Evolutionary conservation across 768 basidiomycete species (phyloP).

Genomic region (Auricularia sp.): DNA sequence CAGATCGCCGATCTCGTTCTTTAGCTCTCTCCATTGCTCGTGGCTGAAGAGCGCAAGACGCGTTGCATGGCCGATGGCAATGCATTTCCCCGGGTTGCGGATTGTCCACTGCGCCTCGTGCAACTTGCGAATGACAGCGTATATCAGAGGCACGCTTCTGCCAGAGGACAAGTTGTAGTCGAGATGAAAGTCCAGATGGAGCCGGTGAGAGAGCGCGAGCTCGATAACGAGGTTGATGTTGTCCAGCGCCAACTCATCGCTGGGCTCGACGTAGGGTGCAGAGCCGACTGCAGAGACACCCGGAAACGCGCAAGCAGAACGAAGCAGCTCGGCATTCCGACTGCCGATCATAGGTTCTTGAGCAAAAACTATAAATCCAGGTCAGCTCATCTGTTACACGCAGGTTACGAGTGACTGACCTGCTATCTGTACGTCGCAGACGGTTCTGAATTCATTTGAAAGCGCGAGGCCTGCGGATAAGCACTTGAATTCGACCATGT

Average conservation of each 20-base stretch:
- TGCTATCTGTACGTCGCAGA: constrained; percentile 49
- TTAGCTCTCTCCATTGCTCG: constrained; percentile 35
- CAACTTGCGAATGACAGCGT: constrained; percentile 39
- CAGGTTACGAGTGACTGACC: constrained; percentile 24
- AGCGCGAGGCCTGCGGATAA: constrained; percentile 42
- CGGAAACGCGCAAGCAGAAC: constrained; percentile 23
- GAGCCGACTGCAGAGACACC: constrained; percentile 48
- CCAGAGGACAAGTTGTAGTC: constrained; percentile 51
- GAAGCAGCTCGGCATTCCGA: constrained; percentile 36
- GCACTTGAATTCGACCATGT: constrained; percentile 41
- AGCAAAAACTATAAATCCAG: constrained; percentile 37
- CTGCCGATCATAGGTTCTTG: constrained; percentile 50
- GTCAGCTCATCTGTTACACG: too few relatives aligned
- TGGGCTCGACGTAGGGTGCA: constrained; percentile 55
- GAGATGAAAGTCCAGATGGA: constrained; percentile 55
- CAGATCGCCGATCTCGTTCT: constrained; percentile 27
- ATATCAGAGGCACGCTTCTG: constrained; percentile 39
- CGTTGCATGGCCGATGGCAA: constrained; percentile 53
- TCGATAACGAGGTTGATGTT: constrained; percentile 47
- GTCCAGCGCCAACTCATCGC: constrained; percentile 32
- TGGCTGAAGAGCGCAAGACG: constrained; percentile 42
- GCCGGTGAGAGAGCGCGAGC: constrained; percentile 27
- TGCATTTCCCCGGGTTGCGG: constrained; percentile 23
- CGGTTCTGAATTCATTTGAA: constrained; percentile 30
- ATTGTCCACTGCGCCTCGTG: constrained; percentile 20